Conservation (phyloP, 371 early-diverging fungal genomes). For the Circinella umbellata region DNA sequence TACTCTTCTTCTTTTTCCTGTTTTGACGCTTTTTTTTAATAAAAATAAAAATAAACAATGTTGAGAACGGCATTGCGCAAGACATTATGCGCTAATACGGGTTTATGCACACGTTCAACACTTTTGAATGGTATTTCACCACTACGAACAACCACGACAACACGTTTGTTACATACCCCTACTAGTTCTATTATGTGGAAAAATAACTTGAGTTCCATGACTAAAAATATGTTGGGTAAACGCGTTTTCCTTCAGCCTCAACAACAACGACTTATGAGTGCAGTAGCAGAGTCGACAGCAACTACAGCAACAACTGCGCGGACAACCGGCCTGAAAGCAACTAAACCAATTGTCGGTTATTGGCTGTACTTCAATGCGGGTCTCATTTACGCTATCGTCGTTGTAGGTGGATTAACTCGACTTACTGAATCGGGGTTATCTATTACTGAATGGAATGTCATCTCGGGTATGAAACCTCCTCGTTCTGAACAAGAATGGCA, state of each 20-base stretch:
- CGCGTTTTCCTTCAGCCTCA: no score
- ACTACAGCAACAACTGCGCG: not conserved
- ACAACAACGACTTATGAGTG: conserved; percentile 7
- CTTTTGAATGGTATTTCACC: not conserved
- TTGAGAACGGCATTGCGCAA: not conserved
- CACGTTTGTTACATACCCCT: no score
- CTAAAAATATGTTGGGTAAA: no score
- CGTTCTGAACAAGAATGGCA: conserved; percentile 86
- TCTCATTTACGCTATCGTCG: conserved; percentile 92
- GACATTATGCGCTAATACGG: not conserved
- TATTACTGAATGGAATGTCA: conserved; percentile 96
- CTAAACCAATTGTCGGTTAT: conserved; percentile 81
- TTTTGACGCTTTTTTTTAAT: not conserved
- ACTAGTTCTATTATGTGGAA: no score
- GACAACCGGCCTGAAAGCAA: conserved; percentile 9
- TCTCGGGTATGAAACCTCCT: conserved; percentile 95
- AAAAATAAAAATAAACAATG: not conserved
- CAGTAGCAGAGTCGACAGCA: not conserved
- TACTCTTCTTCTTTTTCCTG: not conserved
- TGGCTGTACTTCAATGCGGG: conserved; percentile 91
- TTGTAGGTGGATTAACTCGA: conserved; percentile 95
- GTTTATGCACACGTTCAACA: not conserved
- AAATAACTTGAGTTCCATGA: no score
- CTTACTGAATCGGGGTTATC: conserved; percentile 96
- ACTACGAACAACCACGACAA: not conserved